Evolutionary conservation across 2,329 filamentous ascomycete genomes (phyloP).

Genomic region (Ophiostoma tasmaniense): DNA sequence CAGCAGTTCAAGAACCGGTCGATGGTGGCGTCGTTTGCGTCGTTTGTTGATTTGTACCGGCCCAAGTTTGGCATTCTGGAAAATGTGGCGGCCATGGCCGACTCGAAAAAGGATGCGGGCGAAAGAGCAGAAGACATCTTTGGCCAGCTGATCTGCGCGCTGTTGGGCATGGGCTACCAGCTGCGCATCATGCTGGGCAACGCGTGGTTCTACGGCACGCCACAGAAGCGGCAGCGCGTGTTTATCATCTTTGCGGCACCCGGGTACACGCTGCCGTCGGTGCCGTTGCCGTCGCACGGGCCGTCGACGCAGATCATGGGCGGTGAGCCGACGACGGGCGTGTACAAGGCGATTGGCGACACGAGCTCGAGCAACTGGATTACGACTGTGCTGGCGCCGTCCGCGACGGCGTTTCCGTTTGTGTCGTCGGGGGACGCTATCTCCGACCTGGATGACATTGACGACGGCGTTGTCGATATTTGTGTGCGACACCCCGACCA

Average conservation of each 20-base stretch:
- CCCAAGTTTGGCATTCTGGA: constrained; percentile 70
- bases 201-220: constrained; percentile 58
- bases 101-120: constrained; percentile 12
- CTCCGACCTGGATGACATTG: constrained; percentile 46
- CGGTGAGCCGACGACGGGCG: background rate
- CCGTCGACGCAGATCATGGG: background rate
- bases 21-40: constrained; percentile 66
- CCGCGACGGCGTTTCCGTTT: constrained; percentile 51
- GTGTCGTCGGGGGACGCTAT: constrained; percentile 46
- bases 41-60: constrained; percentile 65
- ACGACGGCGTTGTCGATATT: constrained; percentile 51
- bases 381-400: constrained; percentile 9
- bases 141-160: constrained; percentile 61
- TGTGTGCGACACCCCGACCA: constrained; percentile 64
- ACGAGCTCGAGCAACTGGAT: constrained; percentile 56
- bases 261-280: constrained; percentile 45
- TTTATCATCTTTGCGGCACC: constrained; percentile 67
- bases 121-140: constrained; percentile 51
- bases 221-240: constrained; percentile 57
- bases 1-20: constrained; percentile 62
- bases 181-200: constrained; percentile 59
- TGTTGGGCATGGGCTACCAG: constrained; percentile 74
- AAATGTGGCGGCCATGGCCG: constrained; percentile 58
- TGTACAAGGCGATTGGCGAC: constrained; percentile 39
- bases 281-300: constrained; percentile 54